phyloP scores from a whole-genome alignment of 768 basidiomycete species.

The Dioszegia aurantiaca region DNA sequence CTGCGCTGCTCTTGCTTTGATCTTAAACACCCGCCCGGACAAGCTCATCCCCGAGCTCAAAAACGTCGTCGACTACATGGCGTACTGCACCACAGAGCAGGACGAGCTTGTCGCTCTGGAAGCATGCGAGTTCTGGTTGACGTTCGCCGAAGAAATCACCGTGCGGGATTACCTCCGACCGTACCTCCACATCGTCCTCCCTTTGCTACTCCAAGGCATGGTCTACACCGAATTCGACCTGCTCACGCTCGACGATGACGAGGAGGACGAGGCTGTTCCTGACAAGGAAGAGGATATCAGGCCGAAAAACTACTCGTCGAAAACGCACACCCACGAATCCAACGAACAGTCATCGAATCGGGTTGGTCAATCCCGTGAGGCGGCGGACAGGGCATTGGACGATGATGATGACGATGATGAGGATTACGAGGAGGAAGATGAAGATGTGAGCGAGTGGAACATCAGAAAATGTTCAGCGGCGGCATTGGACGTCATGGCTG shows the following conservation, averaged over 20 bases:
- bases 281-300: slow-evolving; percentile 96
- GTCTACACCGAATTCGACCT: slow-evolving; percentile 93
- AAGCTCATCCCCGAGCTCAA: slow-evolving; percentile 94
- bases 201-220: slow-evolving; percentile 96
- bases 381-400: slow-evolving; percentile 70
- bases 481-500: slow-evolving; percentile 91
- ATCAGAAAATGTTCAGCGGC: slow-evolving; percentile 96
- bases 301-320: slow-evolving; percentile 84
- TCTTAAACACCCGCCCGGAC: slow-evolving; percentile 88
- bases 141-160: slow-evolving; percentile 92
- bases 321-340: slow-evolving; percentile 73
- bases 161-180: slow-evolving; percentile 79
- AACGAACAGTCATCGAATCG: slow-evolving; percentile 54
- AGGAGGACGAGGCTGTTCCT: slow-evolving; percentile 76
- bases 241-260: slow-evolving; percentile 89
- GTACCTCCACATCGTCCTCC: slow-evolving; percentile 83
- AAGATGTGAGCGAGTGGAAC: slow-evolving; percentile 98
- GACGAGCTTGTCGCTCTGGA: slow-evolving; percentile 92
- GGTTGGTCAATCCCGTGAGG: slow-evolving; percentile 37
- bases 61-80: slow-evolving; percentile 97
- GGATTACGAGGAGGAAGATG: slow-evolving; percentile 87
- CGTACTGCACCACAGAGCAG: slow-evolving; percentile 95
- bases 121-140: slow-evolving; percentile 99
- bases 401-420: slow-evolving; percentile 87
- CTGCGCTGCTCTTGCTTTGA: slow-evolving; percentile 88